Percentiles rank a stretch among this genome's conserved stretches.
phyloP scores from a whole-genome alignment of 192 early-diverging fungal species.

The Entophlyctis luteolus region DNA sequence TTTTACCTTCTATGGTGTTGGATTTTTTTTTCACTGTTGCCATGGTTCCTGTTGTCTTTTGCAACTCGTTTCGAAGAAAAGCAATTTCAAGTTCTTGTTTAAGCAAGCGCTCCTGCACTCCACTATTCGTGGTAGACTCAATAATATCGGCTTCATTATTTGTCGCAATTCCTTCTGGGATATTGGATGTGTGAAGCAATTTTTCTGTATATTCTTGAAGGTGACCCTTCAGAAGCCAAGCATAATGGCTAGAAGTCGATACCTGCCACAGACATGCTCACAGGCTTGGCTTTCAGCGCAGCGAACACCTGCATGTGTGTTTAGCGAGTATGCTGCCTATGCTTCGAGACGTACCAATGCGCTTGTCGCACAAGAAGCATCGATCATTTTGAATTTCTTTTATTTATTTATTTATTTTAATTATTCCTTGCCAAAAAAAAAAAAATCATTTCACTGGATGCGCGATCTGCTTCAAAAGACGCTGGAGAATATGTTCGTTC shows the following conservation, averaged over 20 bases:
- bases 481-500: constrained; percentile 22
- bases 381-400: background rate
- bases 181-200: background rate
- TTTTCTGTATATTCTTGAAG: no score
- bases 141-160: background rate
- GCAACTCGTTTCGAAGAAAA: background rate
- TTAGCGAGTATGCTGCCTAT: no score
- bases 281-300: background rate
- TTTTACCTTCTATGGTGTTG: background rate
- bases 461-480: constrained; percentile 11
- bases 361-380: background rate
- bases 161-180: background rate
- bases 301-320: background rate
- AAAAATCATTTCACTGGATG: constrained; percentile 12
- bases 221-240: background rate
- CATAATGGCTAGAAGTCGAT: background rate
- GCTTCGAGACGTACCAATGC: background rate
- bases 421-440: background rate
- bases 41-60: background rate
- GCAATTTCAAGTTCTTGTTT: background rate
- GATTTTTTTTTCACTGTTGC: background rate
- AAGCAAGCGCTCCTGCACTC: no score
- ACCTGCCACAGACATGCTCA: background rate
- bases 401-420: background rate
- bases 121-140: background rate